Base-by-base conservation (phyloP, 139 green algal genomes). In the Tetradesmus lagerheimii region DNA sequence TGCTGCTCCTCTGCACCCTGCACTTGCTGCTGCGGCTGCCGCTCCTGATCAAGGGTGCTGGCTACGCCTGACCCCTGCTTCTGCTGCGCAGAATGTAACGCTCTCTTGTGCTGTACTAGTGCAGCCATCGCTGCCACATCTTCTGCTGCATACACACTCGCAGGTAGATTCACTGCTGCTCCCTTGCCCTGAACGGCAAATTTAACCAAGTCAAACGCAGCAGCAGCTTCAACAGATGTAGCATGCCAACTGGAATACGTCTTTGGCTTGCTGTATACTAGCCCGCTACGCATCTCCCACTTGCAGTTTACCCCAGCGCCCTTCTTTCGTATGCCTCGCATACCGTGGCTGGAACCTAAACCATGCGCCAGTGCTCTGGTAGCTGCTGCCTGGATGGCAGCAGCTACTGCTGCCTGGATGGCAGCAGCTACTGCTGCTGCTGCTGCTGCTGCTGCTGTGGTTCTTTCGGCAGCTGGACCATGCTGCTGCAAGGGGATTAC, bases 41-140 rank as follows among this genome's bases (percentile, higher is more conserved):
- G 39, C 78, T 57, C 23, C 38, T 84, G 78, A 23, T 57, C n/a
- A 39, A 37, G 57, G 66, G 14, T 84, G 79, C 76, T 82, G 16
- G 29, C 66, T 34, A 25, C 43, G 71, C 79, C 41, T 25, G 8
- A 29, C 41, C 8, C 37, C 75, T 80, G 34, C 34, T 43, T 11
- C 75, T 47, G 37, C 37, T 53, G 37, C 2, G 6, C 29, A 41
- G 25, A 18, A 16, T 71, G 41, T 16, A 66, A 23, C 34, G 64
- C 35, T 34, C 23, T 38, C 82, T 57, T 78, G 2, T 38, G 53
- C 23, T 78, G 31, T 23, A 87, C 38, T 18, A 41, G 27, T 53
- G 82, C 57, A 35, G 35, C 38, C 53, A 78, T 37, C 43, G 82
- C 82, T 62, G 38, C 53, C 18, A 87, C 82, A 25, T 87, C 53